A percentile compares a stretch with the other conserved stretches of the same genome.
Evolutionary conservation across 2,329 filamentous ascomycete genomes (phyloP).

Genomic region (Claviceps capensis): DNA sequence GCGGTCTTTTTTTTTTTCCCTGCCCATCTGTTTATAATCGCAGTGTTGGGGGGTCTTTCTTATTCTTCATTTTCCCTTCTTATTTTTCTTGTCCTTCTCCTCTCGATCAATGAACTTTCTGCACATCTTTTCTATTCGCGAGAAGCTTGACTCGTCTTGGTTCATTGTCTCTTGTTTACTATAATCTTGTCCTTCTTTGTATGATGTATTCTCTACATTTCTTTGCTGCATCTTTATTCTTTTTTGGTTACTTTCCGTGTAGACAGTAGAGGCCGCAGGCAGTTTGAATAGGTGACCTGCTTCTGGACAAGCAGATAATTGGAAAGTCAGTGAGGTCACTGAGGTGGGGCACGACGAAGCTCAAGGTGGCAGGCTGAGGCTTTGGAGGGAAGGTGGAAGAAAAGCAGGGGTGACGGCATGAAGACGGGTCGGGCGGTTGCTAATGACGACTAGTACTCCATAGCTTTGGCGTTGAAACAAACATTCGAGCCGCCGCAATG

Average conservation of each 20-base stretch:
- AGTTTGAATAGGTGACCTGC: neutral
- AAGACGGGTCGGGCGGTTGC: too few relatives aligned
- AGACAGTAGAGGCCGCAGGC: neutral
- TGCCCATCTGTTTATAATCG: neutral
- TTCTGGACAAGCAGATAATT: neutral
- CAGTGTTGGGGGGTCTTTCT: neutral
- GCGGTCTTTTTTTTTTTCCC: slow-evolving; percentile 13
- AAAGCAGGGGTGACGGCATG: too few relatives aligned
- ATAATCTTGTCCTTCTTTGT: slow-evolving; percentile 15
- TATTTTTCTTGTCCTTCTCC: slow-evolving; percentile 5
- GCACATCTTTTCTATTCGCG: neutral
- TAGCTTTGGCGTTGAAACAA: too few relatives aligned
- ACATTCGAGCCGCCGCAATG: too few relatives aligned
- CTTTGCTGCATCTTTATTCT: neutral
- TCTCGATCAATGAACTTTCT: neutral
- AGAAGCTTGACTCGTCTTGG: neutral
- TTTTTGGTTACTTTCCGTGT: neutral
- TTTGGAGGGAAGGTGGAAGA: too few relatives aligned
- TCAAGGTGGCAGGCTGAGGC: too few relatives aligned
- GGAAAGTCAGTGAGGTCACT: neutral
- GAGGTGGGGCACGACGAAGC: too few relatives aligned
- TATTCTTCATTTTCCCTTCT: slow-evolving; percentile 14
- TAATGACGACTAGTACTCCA: too few relatives aligned
- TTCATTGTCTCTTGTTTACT: slow-evolving; percentile 17
- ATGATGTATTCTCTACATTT: slow-evolving; percentile 15